These are phyloP conservation scores for Penicillium samsonianum DNA, from an alignment of 495 filamentous ascomycete species.

Conservation along the genomic window DNA sequence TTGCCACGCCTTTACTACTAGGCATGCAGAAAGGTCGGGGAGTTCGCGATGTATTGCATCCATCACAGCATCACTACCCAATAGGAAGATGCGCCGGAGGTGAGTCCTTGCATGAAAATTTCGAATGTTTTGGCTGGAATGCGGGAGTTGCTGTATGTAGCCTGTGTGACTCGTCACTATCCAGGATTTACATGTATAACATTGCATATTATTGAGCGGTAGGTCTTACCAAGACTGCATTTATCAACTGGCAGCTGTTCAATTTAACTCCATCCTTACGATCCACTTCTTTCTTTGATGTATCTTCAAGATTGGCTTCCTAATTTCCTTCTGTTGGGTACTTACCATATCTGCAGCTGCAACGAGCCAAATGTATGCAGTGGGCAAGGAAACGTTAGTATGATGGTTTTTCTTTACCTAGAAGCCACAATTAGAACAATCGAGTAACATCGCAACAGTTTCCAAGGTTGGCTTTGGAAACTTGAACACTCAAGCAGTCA, in stretches of 20 bases:
- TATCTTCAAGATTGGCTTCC: too few species aligned
- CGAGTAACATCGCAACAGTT: not conserved
- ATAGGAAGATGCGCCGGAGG: not conserved
- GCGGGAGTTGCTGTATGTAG: not conserved
- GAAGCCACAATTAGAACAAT: not conserved
- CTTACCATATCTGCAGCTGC: too few species aligned
- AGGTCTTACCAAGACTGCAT: not conserved
- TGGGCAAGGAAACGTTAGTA: not conserved
- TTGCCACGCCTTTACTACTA: not conserved
- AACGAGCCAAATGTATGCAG: not conserved
- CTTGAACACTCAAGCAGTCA: not conserved
- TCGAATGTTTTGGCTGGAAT: not conserved
- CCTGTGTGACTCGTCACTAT: not conserved
- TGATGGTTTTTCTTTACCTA: not conserved
- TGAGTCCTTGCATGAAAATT: not conserved
- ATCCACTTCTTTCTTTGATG: too few species aligned
- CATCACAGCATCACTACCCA: not conserved
- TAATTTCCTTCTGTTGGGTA: too few species aligned
- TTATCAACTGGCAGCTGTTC: not conserved
- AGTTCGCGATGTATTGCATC: not conserved
- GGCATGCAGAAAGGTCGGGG: not conserved
- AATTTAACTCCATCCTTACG: not conserved
- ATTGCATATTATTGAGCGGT: not conserved
- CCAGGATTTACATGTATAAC: not conserved
- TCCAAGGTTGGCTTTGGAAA: not conserved